These are phyloP conservation scores for Fusarium dlaminii DNA, from an alignment of 2,329 filamentous ascomycete genomes.

Conservation along the genomic window DNA sequence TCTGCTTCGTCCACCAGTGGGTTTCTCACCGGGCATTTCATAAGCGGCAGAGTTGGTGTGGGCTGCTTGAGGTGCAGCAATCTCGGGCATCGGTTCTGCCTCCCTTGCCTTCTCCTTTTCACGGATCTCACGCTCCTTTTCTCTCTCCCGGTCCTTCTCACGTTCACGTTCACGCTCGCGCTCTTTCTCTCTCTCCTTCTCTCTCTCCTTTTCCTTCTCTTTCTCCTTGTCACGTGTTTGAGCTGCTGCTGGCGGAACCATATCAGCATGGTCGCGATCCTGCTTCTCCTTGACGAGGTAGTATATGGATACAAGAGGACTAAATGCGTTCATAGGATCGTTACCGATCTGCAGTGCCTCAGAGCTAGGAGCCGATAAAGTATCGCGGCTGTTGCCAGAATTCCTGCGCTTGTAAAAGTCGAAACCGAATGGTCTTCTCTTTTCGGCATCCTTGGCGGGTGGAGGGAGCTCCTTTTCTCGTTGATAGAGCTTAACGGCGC, in stretches of 20 bases:
- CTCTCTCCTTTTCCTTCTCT: slow-evolving; percentile 43
- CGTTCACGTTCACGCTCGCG: slow-evolving; percentile 46
- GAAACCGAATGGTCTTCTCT: slow-evolving; percentile 86
- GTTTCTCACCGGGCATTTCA: slow-evolving; percentile 89
- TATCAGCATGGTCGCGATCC: slow-evolving; percentile 72
- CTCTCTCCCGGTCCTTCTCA: slow-evolving; percentile 25
- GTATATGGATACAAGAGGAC: slow-evolving; percentile 91
- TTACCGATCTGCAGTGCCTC: slow-evolving; percentile 84
- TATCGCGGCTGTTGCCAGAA: slow-evolving; percentile 88
- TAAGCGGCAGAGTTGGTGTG: slow-evolving; percentile 87
- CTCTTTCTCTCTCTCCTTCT: slow-evolving; percentile 42
- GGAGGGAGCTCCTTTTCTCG: slow-evolving; percentile 71
- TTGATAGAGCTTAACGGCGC: slow-evolving; percentile 76
- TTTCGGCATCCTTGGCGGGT: slow-evolving; percentile 74
- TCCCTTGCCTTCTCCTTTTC: slow-evolving; percentile 50
- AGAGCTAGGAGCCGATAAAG: slow-evolving; percentile 81
- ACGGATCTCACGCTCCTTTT: slow-evolving; percentile 32
- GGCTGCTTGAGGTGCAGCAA: slow-evolving; percentile 83
- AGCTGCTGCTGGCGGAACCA: slow-evolving; percentile 58
- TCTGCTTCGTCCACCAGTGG: slow-evolving; percentile 82
- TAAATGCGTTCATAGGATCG: slow-evolving; percentile 93
- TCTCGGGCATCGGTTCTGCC: slow-evolving; percentile 70
- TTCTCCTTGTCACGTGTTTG: slow-evolving; percentile 47
- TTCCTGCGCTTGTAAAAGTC: slow-evolving; percentile 97
- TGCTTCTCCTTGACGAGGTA: slow-evolving; percentile 96